A percentile compares a stretch with the other conserved stretches of the same genome.
Evolutionary conservation across 768 basidiomycete species (phyloP).

Genomic region (Panellus pusillus): DNA sequence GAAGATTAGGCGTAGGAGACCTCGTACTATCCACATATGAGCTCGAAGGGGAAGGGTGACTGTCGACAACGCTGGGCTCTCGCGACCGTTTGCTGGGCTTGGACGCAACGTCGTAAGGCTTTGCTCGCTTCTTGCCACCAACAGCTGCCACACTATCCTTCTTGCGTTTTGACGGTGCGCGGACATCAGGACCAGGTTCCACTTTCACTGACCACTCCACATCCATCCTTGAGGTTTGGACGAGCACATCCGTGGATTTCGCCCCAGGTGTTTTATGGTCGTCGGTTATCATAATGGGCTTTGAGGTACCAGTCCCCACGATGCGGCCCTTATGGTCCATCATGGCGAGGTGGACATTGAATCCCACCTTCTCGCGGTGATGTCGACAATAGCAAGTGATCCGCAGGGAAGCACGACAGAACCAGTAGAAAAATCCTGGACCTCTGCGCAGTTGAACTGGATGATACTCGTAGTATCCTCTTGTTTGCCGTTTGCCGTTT

Average conservation of each 20-base stretch:
- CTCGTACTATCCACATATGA: conserved; percentile 16
- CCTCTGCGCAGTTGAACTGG: conserved; percentile 92
- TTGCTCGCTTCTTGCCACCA: conserved; percentile 58
- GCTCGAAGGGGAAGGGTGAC: conserved; percentile 29
- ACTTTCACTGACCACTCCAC: conserved; percentile 48
- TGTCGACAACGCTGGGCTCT: conserved; percentile 48
- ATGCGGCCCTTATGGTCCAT: conserved; percentile 76
- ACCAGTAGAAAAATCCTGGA: conserved; percentile 86
- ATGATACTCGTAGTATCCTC: conserved; percentile 85
- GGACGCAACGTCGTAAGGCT: conserved; percentile 62
- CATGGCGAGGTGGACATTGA: conserved; percentile 87
- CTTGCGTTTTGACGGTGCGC: conserved; percentile 40
- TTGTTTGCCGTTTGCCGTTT: conserved; percentile 43
- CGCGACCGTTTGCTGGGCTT: conserved; percentile 47
- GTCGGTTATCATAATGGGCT: conserved; percentile 98
- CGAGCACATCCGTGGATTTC: conserved; percentile 30
- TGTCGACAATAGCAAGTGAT: conserved; percentile 99
- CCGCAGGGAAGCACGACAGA: conserved; percentile 84
- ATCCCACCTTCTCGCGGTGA: conserved; percentile 95
- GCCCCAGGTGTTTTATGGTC: conserved; percentile 80
- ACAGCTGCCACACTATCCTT: conserved; percentile 36
- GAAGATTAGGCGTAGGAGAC: conserved; percentile 28
- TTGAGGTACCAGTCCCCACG: conserved; percentile 78
- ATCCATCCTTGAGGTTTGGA: conserved; percentile 37
- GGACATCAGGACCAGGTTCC: conserved; percentile 31